phyloP scores from a whole-genome alignment of 2,329 filamentous ascomycete genomes.

The Neonectria coccinea region DNA sequence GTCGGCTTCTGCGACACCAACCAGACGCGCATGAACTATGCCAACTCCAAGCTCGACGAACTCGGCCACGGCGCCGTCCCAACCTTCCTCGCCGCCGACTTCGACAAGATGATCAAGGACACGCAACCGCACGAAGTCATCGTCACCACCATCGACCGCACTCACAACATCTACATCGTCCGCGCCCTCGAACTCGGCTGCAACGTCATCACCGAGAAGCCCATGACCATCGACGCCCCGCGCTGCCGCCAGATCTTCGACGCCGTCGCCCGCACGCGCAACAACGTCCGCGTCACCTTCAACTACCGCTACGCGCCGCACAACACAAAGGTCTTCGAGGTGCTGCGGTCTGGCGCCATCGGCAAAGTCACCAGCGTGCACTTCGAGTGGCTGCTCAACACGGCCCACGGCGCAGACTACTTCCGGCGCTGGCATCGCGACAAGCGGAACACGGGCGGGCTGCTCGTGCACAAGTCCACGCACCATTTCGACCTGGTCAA shows the following conservation, averaged over 20 bases:
- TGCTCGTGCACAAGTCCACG: conserved; percentile 72
- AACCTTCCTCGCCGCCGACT: conserved; percentile 65
- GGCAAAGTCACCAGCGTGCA: conserved; percentile 68
- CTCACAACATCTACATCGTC: conserved; percentile 70
- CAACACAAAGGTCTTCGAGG: conserved; percentile 69
- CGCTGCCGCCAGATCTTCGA: conserved; percentile 63
- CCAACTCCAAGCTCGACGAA: conserved; percentile 60
- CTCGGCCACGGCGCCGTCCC: conserved; percentile 63
- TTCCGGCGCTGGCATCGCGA: conserved; percentile 74
- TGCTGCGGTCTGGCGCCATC: conserved; percentile 66
- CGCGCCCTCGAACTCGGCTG: conserved; percentile 69
- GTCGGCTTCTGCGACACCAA: conserved; percentile 72
- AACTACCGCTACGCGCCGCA: conserved; percentile 76
- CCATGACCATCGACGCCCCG: conserved; percentile 71
- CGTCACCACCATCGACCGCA: conserved; percentile 72
- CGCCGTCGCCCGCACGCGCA: conserved; percentile 47
- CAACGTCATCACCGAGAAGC: conserved; percentile 72
- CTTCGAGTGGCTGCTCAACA: conserved; percentile 74
- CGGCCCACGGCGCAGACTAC: conserved; percentile 71
- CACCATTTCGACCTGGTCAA: conserved; percentile 74
- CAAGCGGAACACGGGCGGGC: conserved; percentile 68
- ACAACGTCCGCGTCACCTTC: conserved; percentile 68
- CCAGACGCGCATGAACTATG: conserved; percentile 68
- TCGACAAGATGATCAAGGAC: conserved; percentile 68
- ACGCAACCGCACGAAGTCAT: conserved; percentile 71